Base-by-base conservation (phyloP, 2,329 filamentous ascomycete genomes). In the Diaporthe nobilis region DNA sequence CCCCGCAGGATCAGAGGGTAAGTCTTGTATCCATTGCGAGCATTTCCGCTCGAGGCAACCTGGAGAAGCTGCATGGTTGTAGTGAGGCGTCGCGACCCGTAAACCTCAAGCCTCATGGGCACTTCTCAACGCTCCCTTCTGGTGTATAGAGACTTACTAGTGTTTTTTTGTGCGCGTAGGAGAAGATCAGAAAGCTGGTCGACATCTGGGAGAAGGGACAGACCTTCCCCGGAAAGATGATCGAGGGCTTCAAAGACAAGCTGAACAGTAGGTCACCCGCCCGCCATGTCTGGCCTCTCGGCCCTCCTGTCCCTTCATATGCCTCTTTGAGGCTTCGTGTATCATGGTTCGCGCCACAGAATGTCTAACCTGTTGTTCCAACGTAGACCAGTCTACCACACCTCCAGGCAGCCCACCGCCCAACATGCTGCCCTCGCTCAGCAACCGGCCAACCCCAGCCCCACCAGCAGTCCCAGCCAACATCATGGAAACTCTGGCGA, bases 141-240 rank as follows among this genome's bases (percentile, higher is more conserved):
- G 76, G 78, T 80, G 73, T 78, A 71, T 57, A 75, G 49, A 78
- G 78, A 83, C 85, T 85, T 83, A 89, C 88, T 82, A 82, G 80
- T 34, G n/a, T 80, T 79, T 37, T 37, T 79, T 80, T 83, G 82
- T 78, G 83, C 79, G 83, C 92, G 88, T 93, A 97, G 94, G 95
- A 98, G 84, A 98, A 98, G 88, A 96, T 98, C 85, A 93, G 90
- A 83, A 98, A 98, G 85, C 91, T 99, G 80, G 88, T 98, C 86
- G 96, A 98, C 83, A 99, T 99, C 80, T 99, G 97, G 97, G 96
- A 98, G 84, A 97, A 97, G 82, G 95, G 95, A 78, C 93, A 94
- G 83, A 98, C 96, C 31, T 98, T 99, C 84, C 95, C 97, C 37
- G 84, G 89, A 57, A 85, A 92, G 72, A 93, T 98, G 91, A 91